Percentiles rank a stretch among this genome's conserved stretches.
Conservation (phyloP, 2,329 filamentous ascomycete genomes). For the Pseudocercospora eumusae region DNA sequence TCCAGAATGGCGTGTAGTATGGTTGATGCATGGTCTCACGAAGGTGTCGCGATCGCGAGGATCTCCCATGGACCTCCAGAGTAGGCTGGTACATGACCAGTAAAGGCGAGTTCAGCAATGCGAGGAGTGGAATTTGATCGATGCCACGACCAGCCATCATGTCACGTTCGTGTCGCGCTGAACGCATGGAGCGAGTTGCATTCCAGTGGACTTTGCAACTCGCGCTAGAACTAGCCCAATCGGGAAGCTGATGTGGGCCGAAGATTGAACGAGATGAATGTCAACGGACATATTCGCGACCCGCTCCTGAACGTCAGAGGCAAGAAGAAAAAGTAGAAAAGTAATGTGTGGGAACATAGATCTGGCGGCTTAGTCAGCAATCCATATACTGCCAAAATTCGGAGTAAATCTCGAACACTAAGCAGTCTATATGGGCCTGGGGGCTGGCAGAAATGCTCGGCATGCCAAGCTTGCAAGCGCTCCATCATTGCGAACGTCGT, state of each 20-base stretch:
- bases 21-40: background rate
- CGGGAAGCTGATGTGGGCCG: background rate
- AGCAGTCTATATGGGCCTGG: background rate
- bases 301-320: background rate
- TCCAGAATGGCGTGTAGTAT: background rate
- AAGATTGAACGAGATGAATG: background rate
- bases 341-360: too few species aligned
- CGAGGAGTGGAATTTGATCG: background rate
- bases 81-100: constrained; percentile 9
- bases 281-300: background rate
- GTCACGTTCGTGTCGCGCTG: constrained; percentile 4
- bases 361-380: background rate
- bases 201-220: constrained; percentile 3
- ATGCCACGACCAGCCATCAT: constrained; percentile 20
- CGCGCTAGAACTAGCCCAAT: background rate
- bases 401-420: background rate
- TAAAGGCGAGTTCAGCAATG: background rate
- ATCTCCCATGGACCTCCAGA: background rate
- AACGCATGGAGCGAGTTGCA: constrained; percentile 18
- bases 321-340: background rate
- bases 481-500: background rate
- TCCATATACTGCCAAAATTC: background rate
- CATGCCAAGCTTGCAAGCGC: background rate
- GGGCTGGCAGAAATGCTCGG: background rate
- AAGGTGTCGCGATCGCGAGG: background rate